Base-by-base conservation (phyloP, 768 basidiomycete species). In the Pleurotus djamor region DNA sequence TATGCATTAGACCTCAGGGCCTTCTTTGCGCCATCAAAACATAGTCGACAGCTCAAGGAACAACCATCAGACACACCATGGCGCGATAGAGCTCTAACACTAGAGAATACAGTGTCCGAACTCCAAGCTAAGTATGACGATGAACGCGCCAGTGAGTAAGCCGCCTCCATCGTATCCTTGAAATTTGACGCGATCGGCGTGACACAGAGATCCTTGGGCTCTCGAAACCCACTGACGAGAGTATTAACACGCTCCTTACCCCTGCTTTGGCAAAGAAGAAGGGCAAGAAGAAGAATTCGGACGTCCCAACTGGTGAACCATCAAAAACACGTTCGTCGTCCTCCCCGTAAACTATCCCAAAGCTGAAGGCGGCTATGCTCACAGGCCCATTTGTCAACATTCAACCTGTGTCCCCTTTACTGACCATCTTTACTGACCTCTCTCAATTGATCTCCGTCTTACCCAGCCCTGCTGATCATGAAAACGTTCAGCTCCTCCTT, bases 1-100 rank as follows among this genome's bases (percentile, higher is more conserved):
- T 82, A 79, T 66, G 71, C 79, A 21, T 69, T 79, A 10, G 75
- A 80, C 61, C 67, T 84, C 36, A 71, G 68, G 37, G 62, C 69
- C 5, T 59, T 67, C 13, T 47, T 60, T 41, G 59, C 68, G 34
- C 61, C 66, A 49, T 62, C 58, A 44, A 34, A 56, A 43, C 12
- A 21, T 32, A 28, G 7, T 55, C 21, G 32, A 43, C n/a, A 32
- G 14, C n/a, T 44, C 8, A 14, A 41, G 36, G 17, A 56, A 44
- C 37, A 44, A 10, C 6, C 36, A 41, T 56, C 61, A 16, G 71
- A 72, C 10, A 60, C 61, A 12, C 65, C 64, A 33, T 83, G 82
- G 82, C 74, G 74, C 48, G 69, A 64, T 4, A 74, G 72, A 57
- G 81, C 75, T 1, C 66, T 79, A n/a, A 64, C 68, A 21, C 65